A percentile compares a stretch with the other conserved stretches of the same genome.
Evolutionary conservation across 2,329 filamentous ascomycete species (phyloP).

Genomic region (Coniochaeta ligniaria): DNA sequence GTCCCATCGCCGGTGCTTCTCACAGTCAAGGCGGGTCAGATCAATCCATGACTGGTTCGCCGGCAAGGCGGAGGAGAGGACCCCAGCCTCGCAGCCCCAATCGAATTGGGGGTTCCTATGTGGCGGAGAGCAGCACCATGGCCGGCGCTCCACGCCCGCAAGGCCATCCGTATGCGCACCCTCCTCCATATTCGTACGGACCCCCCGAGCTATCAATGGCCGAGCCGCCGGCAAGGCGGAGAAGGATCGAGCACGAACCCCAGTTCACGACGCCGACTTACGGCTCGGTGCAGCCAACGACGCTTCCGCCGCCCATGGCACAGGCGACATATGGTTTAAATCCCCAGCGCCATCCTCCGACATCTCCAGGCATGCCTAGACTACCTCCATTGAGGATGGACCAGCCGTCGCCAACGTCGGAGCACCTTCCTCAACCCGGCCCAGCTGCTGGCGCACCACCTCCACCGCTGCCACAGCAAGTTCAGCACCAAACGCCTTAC

Average conservation of each 20-base stretch:
- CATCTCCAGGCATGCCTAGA: slow-evolving; percentile 30
- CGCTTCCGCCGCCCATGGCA: slow-evolving; percentile 32
- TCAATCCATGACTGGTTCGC: background rate
- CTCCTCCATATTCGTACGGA: slow-evolving; percentile 11
- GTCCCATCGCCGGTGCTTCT: background rate
- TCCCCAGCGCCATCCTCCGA: slow-evolving; percentile 27
- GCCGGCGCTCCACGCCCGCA: slow-evolving; percentile 1
- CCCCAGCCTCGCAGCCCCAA: background rate
- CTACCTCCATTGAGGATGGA: slow-evolving; percentile 45
- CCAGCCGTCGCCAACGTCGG: slow-evolving; percentile 11
- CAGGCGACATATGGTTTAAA: slow-evolving; percentile 27
- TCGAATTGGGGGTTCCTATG: slow-evolving; percentile 9
- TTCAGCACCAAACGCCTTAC: background rate
- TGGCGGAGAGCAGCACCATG: slow-evolving; percentile 11
- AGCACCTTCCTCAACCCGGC: slow-evolving; percentile 4
- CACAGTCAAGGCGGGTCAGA: background rate
- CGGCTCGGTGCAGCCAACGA: slow-evolving; percentile 25
- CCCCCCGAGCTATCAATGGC: slow-evolving; percentile 32
- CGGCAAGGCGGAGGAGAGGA: background rate
- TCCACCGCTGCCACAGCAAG: slow-evolving; percentile 16
- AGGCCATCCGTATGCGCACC: slow-evolving; percentile 14
- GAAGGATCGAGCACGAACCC: slow-evolving; percentile 39
- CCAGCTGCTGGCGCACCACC: slow-evolving; percentile 13
- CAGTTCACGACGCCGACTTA: slow-evolving; percentile 34
- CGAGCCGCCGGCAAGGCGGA: slow-evolving; percentile 38